Evolutionary conservation across 306 rosid genomes (phyloP).

Genomic region (Trifolium subterraneum): DNA sequence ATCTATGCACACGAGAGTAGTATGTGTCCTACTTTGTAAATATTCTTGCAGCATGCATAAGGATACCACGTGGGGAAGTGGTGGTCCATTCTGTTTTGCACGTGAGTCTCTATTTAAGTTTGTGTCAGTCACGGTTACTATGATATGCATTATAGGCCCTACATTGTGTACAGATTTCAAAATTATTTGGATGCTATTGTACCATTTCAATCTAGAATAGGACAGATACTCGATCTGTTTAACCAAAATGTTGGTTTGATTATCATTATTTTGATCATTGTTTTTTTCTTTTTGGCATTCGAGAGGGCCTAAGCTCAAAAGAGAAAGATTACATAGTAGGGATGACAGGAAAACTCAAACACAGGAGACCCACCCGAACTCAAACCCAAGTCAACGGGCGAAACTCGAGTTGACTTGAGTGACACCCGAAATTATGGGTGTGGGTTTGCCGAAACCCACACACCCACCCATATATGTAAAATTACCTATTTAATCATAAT

Average conservation of each 20-base stretch:
- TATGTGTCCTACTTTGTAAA: conserved; percentile 19
- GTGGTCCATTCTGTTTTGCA: conserved; percentile 41
- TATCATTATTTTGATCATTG: too few species aligned
- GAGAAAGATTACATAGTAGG: too few species aligned
- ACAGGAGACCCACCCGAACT: too few species aligned
- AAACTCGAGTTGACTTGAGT: too few species aligned
- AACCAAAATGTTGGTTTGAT: background rate
- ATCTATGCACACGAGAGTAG: conserved; percentile 45
- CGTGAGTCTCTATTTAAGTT: conserved; percentile 37
- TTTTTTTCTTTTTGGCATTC: too few species aligned
- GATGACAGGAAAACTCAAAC: too few species aligned
- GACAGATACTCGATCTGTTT: background rate
- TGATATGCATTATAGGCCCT: background rate
- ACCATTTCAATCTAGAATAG: background rate
- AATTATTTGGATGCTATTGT: background rate
- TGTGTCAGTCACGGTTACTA: conserved; percentile 46
- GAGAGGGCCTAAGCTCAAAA: too few species aligned
- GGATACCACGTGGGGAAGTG: conserved; percentile 35
- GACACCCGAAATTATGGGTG: too few species aligned
- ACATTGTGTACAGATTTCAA: background rate
- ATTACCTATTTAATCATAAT: too few species aligned
- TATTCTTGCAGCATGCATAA: conserved; percentile 12
- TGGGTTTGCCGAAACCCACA: too few species aligned
- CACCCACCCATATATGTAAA: too few species aligned
- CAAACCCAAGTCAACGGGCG: too few species aligned